phyloP scores from a whole-genome alignment of 2,329 filamentous ascomycete genomes.

The Fusarium lateritium region DNA sequence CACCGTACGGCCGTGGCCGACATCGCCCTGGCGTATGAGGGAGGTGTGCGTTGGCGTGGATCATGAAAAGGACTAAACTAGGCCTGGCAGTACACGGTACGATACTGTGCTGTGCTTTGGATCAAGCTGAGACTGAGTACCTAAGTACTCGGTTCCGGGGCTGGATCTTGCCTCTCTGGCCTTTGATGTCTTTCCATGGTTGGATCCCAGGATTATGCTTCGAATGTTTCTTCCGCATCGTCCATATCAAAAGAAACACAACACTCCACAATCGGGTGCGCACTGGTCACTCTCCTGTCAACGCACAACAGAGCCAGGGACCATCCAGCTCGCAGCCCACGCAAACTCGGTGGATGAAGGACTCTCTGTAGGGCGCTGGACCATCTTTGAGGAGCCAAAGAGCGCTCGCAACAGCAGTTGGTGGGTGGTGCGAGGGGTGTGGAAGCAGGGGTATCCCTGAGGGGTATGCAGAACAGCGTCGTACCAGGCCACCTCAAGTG shows the following conservation, averaged over 20 bases:
- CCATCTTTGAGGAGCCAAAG: conserved; percentile 30
- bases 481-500: conserved; percentile 48
- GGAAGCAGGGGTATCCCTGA: conserved; percentile 41
- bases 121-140: conserved; percentile 33
- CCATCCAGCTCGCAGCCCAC: conserved; percentile 41
- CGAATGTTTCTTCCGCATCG: conserved; percentile 28
- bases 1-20: conserved; percentile 30
- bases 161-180: conserved; percentile 24
- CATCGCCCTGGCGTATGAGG: conserved; percentile 34
- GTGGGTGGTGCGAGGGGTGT: conserved; percentile 49
- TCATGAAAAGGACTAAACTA: conserved; percentile 27
- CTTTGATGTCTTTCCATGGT: conserved; percentile 30
- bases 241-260: conserved; percentile 21
- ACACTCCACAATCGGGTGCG: conserved; percentile 46
- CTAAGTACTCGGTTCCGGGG: conserved; percentile 13
- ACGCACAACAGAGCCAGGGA: conserved; percentile 47
- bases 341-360: conserved; percentile 47
- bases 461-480: conserved; percentile 54
- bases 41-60: conserved; percentile 33
- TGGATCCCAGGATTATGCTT: conserved; percentile 21
- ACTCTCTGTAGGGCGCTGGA: conserved; percentile 37
- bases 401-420: conserved; percentile 37
- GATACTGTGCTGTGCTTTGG: conserved; percentile 33
- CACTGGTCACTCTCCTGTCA: conserved; percentile 49
- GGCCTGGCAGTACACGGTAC: conserved; percentile 25